Evolutionary conservation across 768 basidiomycete genomes (phyloP), one percentile per base, ranked within the genome.

Genomic region (Piloderma croceum): DNA sequence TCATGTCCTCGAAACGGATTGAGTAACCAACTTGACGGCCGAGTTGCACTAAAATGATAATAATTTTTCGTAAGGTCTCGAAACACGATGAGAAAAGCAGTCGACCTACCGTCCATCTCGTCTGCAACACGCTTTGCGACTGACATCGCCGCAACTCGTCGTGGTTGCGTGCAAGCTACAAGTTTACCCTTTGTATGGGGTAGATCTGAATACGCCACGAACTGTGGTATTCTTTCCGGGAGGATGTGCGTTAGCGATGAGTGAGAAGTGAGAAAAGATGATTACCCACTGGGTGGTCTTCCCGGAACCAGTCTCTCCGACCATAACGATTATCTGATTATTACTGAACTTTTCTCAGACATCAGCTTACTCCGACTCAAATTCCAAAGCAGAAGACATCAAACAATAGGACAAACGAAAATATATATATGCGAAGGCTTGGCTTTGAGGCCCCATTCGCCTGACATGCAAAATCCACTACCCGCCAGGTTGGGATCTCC

Each of bases 121-220:
- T 98, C 94, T 4, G 94, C 92, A 2, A 99, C 94, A 65, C 94
- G 92, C 61, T 94, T 93, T 17, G 94, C 94, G 2, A 97, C 94
- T 12, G 88, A 90, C 90, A 96, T 97, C 7, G 94, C 92, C 9
- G 94, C 92, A 3, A 99, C 91, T 67, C 94, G 77, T 52, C 94
- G 74, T 1, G 94, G 94, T 57, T 99, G 94, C 3, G 94, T 99
- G 54, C 94, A 99, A 1, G 94, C 94, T 3, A 99, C 83, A 51
- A 97, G 65, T 61, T 91, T 96, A 25, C 89, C 83, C 60, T 77
- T 85, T 5, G 81, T 77, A 57, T 97, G 92, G 0, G 93, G 92
- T 23, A 96, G 63, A 62, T 98, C 94, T 3, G 90, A 90, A 60
- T 81, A 97, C 33, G 83, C 86, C 31, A 93, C 92, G 53, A 97